A percentile compares a stretch with the other conserved stretches of the same genome.
Conservation (phyloP, 2,329 filamentous ascomycete species). For the Tolypocladium tundrense region DNA sequence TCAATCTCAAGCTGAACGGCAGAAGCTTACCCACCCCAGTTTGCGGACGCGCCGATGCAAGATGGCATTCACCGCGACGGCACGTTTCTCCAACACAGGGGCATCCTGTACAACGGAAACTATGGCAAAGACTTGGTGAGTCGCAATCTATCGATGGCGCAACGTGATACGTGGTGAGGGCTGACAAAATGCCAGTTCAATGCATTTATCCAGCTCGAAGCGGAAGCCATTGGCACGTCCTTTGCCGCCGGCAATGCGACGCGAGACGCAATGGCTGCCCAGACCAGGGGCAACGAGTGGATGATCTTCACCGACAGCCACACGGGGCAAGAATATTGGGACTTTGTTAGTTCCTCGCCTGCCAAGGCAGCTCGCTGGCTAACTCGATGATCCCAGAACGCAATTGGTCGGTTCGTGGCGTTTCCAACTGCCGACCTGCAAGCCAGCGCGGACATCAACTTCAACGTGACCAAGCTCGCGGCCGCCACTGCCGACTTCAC, state of each 20-base stretch:
- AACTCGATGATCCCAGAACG: slow-evolving; percentile 6
- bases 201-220: slow-evolving; percentile 11
- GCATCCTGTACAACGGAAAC: slow-evolving; percentile 14
- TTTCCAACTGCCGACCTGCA: slow-evolving; percentile 11
- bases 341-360: slow-evolving; percentile 6
- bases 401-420: slow-evolving; percentile 12
- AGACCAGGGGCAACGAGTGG: slow-evolving; percentile 11
- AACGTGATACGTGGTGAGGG: no score
- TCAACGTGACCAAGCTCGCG: slow-evolving; percentile 11
- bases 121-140: slow-evolving; percentile 13
- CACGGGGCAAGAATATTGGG: slow-evolving; percentile 9
- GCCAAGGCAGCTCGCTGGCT: neutral
- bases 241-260: slow-evolving; percentile 9
- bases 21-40: slow-evolving; percentile 1
- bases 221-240: slow-evolving; percentile 11
- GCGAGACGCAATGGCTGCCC: slow-evolving; percentile 9
- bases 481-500: slow-evolving; percentile 9
- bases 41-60: slow-evolving; percentile 5
- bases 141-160: neutral
- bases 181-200: slow-evolving; percentile 7
- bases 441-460: slow-evolving; percentile 13
- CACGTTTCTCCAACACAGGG: slow-evolving; percentile 12
- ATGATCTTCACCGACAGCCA: slow-evolving; percentile 11
- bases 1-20: neutral
- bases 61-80: slow-evolving; percentile 14